Percentiles rank a stretch among this genome's conserved stretches.
phyloP scores from a whole-genome alignment of 2,329 filamentous ascomycete species.

The Aspergillus aculeatinus region DNA sequence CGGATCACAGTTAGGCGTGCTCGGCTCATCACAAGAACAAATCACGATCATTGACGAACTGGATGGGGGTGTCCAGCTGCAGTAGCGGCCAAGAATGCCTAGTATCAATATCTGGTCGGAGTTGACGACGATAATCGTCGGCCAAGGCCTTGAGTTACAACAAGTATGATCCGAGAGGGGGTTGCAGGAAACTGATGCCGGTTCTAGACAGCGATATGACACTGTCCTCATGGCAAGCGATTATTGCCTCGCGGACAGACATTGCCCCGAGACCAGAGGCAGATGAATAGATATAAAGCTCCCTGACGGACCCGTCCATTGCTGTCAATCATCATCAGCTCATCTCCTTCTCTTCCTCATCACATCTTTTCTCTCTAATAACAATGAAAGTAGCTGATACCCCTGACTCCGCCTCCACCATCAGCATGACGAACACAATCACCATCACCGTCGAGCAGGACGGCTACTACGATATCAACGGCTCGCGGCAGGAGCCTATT shows the following conservation, averaged over 20 bases:
- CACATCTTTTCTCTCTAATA: neutral
- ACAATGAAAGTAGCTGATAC: constrained; percentile 17
- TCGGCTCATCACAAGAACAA: constrained; percentile 4
- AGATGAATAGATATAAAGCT: neutral
- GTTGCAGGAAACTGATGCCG: neutral
- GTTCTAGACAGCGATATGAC: neutral
- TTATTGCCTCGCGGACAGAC: neutral
- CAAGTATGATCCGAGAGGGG: neutral
- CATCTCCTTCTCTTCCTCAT: neutral
- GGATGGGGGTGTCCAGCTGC: neutral
- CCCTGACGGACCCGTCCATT: neutral
- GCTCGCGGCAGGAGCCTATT: constrained; percentile 27
- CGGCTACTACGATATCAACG: constrained; percentile 34
- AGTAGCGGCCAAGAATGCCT: constrained; percentile 3
- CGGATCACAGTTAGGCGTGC: neutral
- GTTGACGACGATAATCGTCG: neutral
- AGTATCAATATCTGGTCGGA: constrained; percentile 1
- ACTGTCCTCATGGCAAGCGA: neutral
- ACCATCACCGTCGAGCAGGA: constrained; percentile 35
- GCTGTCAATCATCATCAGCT: neutral
- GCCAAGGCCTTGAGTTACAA: constrained; percentile 7
- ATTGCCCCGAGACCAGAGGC: neutral
- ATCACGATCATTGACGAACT: neutral
- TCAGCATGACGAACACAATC: constrained; percentile 30
- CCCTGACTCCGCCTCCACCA: constrained; percentile 8